Conservation (phyloP, 2,329 filamentous ascomycete genomes). For the Talaromyces sp. region DNA sequence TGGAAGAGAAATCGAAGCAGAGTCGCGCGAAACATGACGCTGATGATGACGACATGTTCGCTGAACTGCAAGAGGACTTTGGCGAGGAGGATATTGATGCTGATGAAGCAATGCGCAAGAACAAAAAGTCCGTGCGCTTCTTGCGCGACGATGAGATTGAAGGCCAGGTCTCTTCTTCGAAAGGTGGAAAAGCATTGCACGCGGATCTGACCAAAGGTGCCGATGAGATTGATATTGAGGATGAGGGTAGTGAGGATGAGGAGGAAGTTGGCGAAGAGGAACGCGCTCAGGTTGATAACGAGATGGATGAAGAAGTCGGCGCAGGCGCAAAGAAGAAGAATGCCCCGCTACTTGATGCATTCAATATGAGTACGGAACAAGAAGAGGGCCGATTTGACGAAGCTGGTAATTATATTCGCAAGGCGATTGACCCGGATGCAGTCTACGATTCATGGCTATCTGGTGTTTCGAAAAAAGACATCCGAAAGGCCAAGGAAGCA, state of each 20-base stretch:
- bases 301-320: conserved; percentile 84
- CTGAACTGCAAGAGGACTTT: conserved; percentile 64
- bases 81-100: conserved; percentile 56
- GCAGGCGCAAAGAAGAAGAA: conserved; percentile 89
- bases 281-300: conserved; percentile 71
- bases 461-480: conserved; percentile 90
- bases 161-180: conserved; percentile 75
- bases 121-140: conserved; percentile 65
- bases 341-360: conserved; percentile 91
- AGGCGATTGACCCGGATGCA: conserved; percentile 84
- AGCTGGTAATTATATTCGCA: conserved; percentile 85
- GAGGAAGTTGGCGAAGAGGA: conserved; percentile 67
- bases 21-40: conserved; percentile 39
- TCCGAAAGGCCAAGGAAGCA: conserved; percentile 82
- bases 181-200: conserved; percentile 69
- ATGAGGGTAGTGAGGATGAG: conserved; percentile 59
- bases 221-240: conserved; percentile 63
- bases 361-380: conserved; percentile 88
- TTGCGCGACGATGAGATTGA: conserved; percentile 68
- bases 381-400: conserved; percentile 94
- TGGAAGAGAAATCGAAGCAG: conserved; percentile 59
- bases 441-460: conserved; percentile 92
- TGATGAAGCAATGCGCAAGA: conserved; percentile 57
- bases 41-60: conserved; percentile 78
- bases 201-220: conserved; percentile 56